Conservation (phyloP, 2,329 filamentous ascomycete species). For the Fonsecaea nubica region DNA sequence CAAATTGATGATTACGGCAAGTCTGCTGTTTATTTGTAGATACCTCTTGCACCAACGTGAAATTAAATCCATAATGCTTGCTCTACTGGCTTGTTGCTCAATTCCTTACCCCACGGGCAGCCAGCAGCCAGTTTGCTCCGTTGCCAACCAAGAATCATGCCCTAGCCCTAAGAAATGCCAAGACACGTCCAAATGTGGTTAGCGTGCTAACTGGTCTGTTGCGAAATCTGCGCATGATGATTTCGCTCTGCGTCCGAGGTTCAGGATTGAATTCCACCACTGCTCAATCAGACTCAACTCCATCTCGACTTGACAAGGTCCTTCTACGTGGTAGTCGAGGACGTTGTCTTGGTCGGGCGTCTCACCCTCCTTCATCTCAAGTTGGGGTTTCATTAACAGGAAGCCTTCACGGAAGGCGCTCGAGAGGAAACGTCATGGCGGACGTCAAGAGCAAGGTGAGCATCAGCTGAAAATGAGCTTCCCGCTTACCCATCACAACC, state of each 20-base stretch:
- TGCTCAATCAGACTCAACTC: conserved; percentile 31
- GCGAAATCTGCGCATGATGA: conserved; percentile 8
- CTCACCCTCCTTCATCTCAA: conserved; percentile 40
- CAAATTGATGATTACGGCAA: conserved; percentile 6
- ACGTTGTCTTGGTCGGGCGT: conserved; percentile 40
- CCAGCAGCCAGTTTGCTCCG: neutral
- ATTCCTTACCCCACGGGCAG: neutral
- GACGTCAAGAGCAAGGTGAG: conserved; percentile 62
- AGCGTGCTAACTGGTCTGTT: neutral
- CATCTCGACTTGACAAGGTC: conserved; percentile 39
- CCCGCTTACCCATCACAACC: conserved; percentile 19
- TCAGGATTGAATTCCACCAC: conserved; percentile 14
- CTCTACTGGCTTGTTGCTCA: neutral
- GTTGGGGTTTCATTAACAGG: conserved; percentile 55
- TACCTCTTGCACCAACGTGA: neutral
- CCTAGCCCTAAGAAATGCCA: conserved; percentile 13
- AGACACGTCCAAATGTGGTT: conserved; percentile 6
- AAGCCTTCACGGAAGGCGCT: conserved; percentile 60
- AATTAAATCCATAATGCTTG: neutral
- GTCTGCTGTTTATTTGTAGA: neutral
- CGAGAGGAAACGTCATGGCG: conserved; percentile 57
- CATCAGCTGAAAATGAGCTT: conserved; percentile 21
- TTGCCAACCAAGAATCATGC: neutral
- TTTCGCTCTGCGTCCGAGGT: conserved; percentile 6
- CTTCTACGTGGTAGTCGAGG: conserved; percentile 29